phyloP scores from a whole-genome alignment of 1,284 basidiomycete species.

The Cryptococcus hybrid region DNA sequence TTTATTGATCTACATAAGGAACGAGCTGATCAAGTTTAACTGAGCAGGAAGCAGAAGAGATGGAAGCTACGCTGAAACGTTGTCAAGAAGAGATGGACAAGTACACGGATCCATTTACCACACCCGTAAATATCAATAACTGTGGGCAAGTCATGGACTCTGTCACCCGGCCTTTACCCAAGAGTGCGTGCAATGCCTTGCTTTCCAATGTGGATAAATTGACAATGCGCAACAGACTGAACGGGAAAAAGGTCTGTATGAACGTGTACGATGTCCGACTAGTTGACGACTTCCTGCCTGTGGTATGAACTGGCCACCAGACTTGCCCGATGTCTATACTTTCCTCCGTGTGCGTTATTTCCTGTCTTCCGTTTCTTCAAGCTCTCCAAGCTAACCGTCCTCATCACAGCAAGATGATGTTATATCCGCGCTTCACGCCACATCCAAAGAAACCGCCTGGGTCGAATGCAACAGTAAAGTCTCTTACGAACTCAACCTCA shows the following conservation, averaged over 20 bases:
- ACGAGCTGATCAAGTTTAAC: not conserved
- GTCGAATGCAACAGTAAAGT: slow-evolving; percentile 78
- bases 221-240: slow-evolving; percentile 55
- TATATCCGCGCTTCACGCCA: slow-evolving; percentile 76
- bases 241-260: slow-evolving; percentile 73
- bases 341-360: slow-evolving; percentile 69
- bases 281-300: slow-evolving; percentile 79
- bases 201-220: not conserved
- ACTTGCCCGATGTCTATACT: slow-evolving; percentile 69
- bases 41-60: slow-evolving; percentile 56
- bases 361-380: not conserved
- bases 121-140: slow-evolving; percentile 61
- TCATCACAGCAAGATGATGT: slow-evolving; percentile 69
- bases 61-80: slow-evolving; percentile 61
- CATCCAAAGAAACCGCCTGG: slow-evolving; percentile 76
- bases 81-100: slow-evolving; percentile 63
- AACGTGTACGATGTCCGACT: slow-evolving; percentile 95
- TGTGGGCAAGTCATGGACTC: slow-evolving; percentile 68
- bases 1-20: slow-evolving; percentile 1
- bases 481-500: slow-evolving; percentile 61
- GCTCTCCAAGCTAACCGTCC: not conserved
- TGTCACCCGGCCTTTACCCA: slow-evolving; percentile 62
- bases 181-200: slow-evolving; percentile 55
- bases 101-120: slow-evolving; percentile 45
- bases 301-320: slow-evolving; percentile 99